Conservation (phyloP, 257 asterid species). For the Solanum tacnaense region DNA sequence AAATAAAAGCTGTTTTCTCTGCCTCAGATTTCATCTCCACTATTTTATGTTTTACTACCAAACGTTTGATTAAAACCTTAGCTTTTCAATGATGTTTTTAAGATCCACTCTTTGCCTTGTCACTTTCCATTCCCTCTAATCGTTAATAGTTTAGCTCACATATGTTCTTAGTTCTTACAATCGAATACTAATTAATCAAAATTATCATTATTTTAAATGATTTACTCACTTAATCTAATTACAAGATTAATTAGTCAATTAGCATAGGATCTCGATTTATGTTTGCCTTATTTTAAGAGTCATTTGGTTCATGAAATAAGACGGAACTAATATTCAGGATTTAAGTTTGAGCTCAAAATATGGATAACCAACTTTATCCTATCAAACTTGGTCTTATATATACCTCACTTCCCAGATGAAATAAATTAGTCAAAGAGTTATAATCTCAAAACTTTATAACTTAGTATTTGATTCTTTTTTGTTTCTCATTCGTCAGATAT, state of each 20-base stretch:
- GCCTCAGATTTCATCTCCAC: slow-evolving; percentile 20
- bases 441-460: not conserved
- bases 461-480: too few species aligned
- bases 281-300: not conserved
- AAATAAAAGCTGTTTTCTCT: slow-evolving; percentile 31
- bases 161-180: too few species aligned
- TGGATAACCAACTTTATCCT: not conserved
- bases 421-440: not conserved
- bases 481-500: too few species aligned
- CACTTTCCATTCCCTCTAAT: not conserved
- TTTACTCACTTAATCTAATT: too few species aligned
- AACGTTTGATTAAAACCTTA: slow-evolving; percentile 8
- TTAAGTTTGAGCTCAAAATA: not conserved
- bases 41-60: slow-evolving; percentile 5
- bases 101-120: not conserved
- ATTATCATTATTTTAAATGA: too few species aligned
- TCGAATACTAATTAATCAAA: too few species aligned
- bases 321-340: not conserved
- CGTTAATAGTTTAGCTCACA: not conserved
- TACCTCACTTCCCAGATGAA: not conserved
- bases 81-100: slow-evolving; percentile 9
- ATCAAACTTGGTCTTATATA: not conserved
- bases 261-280: not conserved
- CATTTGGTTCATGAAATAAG: not conserved
- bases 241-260: not conserved